Conservation (phyloP, 73 alveolate genomes). For the Effrenium voratum region DNA sequence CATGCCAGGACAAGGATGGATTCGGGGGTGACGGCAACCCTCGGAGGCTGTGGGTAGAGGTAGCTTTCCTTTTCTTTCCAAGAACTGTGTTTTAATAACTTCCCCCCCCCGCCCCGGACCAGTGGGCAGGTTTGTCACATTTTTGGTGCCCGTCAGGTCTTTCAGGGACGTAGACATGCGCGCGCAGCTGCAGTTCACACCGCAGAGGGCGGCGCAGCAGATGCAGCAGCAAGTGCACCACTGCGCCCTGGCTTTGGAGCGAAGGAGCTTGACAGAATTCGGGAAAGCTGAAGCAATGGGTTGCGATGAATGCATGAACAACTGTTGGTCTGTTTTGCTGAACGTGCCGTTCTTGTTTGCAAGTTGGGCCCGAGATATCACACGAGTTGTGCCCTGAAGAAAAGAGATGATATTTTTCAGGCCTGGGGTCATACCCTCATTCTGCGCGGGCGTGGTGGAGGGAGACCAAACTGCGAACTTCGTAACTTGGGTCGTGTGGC, state of each 20-base stretch:
- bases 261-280: too few relatives aligned
- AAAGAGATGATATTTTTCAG: background rate
- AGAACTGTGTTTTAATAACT: background rate
- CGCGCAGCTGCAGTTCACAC: background rate
- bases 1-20: background rate
- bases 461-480: too few relatives aligned
- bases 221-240: conserved; percentile 31
- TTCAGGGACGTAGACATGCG: too few relatives aligned
- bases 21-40: background rate
- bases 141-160: too few relatives aligned
- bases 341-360: background rate
- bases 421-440: too few relatives aligned
- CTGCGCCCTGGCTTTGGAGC: background rate
- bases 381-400: background rate
- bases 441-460: too few relatives aligned
- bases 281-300: background rate
- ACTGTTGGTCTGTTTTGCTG: background rate
- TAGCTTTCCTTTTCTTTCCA: conserved; percentile 1
- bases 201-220: conserved; percentile 18
- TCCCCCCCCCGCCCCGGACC: background rate
- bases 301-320: background rate
- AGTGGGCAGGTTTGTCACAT: too few relatives aligned
- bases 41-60: background rate
- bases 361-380: background rate
- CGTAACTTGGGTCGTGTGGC: too few relatives aligned